Base-by-base conservation (phyloP, 495 filamentous ascomycete species). In the Lasiosphaeria miniovina region DNA sequence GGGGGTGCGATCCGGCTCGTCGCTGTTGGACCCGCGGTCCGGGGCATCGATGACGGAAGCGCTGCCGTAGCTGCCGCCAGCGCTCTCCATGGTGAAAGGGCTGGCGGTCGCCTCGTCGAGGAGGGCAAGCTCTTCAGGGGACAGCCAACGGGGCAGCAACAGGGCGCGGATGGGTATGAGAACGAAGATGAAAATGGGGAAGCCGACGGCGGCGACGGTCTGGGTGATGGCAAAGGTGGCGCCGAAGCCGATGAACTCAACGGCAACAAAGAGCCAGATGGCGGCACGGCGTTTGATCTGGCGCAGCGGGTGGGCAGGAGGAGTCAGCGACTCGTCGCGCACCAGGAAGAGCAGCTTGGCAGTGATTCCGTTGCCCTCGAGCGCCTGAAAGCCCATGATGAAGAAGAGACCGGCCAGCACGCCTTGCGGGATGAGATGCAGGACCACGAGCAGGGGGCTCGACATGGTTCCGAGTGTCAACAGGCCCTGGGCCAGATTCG, bases 191-290 rank as follows among this genome's bases (percentile, higher is more conserved):
- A 96, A 84, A 7, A 96, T 84, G 4, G 93, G 93, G 68, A 96
- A 98, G 3, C 93, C 90, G 45, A 98, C 94, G 14, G 93, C 93
- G 8, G 90, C 93, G 52, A 96, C 90, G 0, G 93, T 96, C 73
- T 97, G 92, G 8, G 91, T 93, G 64, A 96, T 93, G n/a, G 91
- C 93, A 69, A 98, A 94, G 3, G 90, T 96, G 2, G 86, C 90
- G 4, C 79, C 90, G 65, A 98, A 94, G 0, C 90, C 91, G 36
- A 89, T 12, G 5, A 95, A 73, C 71, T 96, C 88, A n/a, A 92
- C 70, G 12, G 72, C 74, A 3, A 95, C 87, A 72, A 95, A 96
- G 5, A 69, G 70, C 88, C 90, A 95, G 61, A 95, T 80, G 3
- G 86, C 85, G 9, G 60, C 58, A 9, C 86, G 82, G 24, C 88